phyloP scores from a whole-genome alignment of 352 stramenopile species.

The Salisapilia sapeloensis region DNA sequence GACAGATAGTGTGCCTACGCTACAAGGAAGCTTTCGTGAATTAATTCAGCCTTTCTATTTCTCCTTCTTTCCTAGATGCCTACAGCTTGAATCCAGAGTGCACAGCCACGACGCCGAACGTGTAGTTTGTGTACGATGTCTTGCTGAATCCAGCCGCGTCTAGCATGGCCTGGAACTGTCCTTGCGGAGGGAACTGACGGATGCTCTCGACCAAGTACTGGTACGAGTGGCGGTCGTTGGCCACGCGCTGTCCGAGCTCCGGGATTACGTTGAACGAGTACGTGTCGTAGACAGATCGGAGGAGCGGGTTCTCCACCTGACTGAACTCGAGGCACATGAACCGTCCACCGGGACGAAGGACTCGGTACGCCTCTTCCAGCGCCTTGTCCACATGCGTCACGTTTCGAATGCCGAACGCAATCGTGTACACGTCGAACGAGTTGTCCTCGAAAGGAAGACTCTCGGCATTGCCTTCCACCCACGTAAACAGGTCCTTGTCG shows the following conservation, averaged over 20 bases:
- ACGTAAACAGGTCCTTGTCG: constrained; percentile 51
- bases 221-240: constrained; percentile 93
- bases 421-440: constrained; percentile 98
- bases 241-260: constrained; percentile 86
- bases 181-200: constrained; percentile 95
- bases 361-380: constrained; percentile 89
- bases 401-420: constrained; percentile 98
- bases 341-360: constrained; percentile 91
- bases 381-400: constrained; percentile 94
- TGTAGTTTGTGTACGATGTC: constrained; percentile 93
- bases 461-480: constrained; percentile 94
- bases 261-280: constrained; percentile 99
- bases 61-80: too few relatives aligned
- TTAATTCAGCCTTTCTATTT: too few relatives aligned
- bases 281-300: constrained; percentile 90
- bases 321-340: constrained; percentile 99
- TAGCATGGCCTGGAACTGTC: constrained; percentile 92
- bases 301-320: constrained; percentile 85
- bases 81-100: constrained; percentile 94
- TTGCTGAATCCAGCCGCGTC: constrained; percentile 86
- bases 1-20: constrained; percentile 44
- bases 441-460: constrained; percentile 88
- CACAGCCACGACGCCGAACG: constrained; percentile 92
- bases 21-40: too few relatives aligned
- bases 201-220: constrained; percentile 99